Evolutionary conservation across 208 protist genomes (phyloP).

Genomic region (Leishmania guyanensis): DNA sequence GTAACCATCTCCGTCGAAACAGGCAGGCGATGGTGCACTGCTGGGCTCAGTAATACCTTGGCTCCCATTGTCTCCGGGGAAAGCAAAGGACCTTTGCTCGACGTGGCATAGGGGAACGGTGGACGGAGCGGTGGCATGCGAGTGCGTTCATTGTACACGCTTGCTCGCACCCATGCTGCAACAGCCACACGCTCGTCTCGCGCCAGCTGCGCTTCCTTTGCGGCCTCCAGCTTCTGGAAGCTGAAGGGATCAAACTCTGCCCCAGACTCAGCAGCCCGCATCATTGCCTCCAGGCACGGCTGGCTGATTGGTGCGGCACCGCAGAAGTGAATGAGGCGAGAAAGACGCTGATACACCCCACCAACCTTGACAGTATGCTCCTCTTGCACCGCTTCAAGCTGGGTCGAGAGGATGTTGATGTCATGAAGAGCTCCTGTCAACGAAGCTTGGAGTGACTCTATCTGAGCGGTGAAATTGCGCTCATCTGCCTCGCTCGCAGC

Average conservation of each 20-base stretch:
- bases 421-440: slow-evolving; percentile 26
- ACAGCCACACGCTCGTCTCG: slow-evolving; percentile 35
- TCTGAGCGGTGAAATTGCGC: slow-evolving; percentile 38
- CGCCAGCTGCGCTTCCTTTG: slow-evolving; percentile 20
- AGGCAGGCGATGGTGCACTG: not conserved
- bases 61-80: slow-evolving; percentile 21
- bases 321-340: slow-evolving; percentile 24
- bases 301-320: slow-evolving; percentile 29
- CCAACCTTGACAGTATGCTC: slow-evolving; percentile 25
- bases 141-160: slow-evolving; percentile 43
- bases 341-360: slow-evolving; percentile 26
- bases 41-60: slow-evolving; percentile 18
- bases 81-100: slow-evolving; percentile 29
- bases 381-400: slow-evolving; percentile 27
- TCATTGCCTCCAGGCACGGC: slow-evolving; percentile 29
- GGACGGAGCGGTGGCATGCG: slow-evolving; percentile 40
- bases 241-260: slow-evolving; percentile 26
- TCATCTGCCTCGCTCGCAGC: slow-evolving; percentile 49
- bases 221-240: slow-evolving; percentile 26
- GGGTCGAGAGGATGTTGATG: slow-evolving; percentile 15
- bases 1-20: not conserved
- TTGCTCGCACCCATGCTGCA: slow-evolving; percentile 36
- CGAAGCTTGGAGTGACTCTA: slow-evolving; percentile 36
- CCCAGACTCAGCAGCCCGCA: slow-evolving; percentile 28
- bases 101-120: slow-evolving; percentile 21